A percentile compares a stretch with the other conserved stretches of the same genome.
Evolutionary conservation across 257 asterid genomes (phyloP).

Genomic region (Anisodus tanguticus): DNA sequence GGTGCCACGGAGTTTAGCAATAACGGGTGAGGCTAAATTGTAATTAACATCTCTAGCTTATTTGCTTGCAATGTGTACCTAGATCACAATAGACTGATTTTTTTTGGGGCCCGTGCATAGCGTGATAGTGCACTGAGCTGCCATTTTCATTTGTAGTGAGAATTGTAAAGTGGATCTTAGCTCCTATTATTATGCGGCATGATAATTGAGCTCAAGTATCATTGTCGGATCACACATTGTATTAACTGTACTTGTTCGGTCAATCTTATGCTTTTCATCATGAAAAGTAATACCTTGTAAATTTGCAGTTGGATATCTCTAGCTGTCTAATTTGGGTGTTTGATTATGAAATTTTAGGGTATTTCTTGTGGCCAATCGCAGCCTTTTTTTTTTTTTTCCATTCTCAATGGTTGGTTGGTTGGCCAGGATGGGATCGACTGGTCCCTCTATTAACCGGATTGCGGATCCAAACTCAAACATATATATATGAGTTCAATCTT

Average conservation of each 20-base stretch:
- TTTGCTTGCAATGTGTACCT: background rate
- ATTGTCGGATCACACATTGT: background rate
- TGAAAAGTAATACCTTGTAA: too few species aligned
- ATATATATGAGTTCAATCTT: too few species aligned
- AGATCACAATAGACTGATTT: too few species aligned
- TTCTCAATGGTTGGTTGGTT: too few species aligned
- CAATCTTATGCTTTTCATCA: background rate
- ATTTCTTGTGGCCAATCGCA: background rate
- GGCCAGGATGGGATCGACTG: too few species aligned
- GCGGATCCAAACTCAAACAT: too few species aligned
- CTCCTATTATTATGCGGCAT: background rate
- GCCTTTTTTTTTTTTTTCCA: too few species aligned
- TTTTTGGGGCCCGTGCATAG: too few species aligned
- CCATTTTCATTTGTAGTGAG: background rate
- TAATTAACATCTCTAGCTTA: slow-evolving; percentile 4
- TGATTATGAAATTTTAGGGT: background rate
- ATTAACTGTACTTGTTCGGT: background rate
- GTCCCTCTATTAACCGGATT: background rate
- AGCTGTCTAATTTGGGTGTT: background rate
- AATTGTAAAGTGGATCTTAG: slow-evolving; percentile 12
- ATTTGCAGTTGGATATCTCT: background rate
- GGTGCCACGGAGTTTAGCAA: background rate
- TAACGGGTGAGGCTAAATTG: background rate
- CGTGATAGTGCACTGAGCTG: background rate
- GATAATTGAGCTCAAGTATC: background rate